Evolutionary conservation across 2,329 filamentous ascomycete species (phyloP).

Genomic region (Trichoderma semiorbis): DNA sequence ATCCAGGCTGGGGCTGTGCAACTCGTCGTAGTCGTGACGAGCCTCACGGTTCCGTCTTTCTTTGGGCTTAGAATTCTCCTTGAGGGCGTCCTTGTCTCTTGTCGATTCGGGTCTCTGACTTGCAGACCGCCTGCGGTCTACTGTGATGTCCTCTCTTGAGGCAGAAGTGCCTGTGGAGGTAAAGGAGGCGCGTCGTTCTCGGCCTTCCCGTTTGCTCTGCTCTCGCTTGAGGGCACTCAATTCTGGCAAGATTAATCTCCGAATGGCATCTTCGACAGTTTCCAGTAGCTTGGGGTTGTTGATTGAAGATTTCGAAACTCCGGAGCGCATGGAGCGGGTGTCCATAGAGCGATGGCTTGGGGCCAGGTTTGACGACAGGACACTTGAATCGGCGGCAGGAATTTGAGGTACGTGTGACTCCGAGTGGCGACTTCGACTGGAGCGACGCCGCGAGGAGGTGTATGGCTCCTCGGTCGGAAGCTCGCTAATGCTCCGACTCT

Average conservation of each 20-base stretch:
- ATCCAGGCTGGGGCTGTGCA: constrained; percentile 46
- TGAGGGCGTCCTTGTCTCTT: constrained; percentile 54
- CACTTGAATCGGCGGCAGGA: constrained; percentile 53
- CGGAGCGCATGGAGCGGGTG: constrained; percentile 50
- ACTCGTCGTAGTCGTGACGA: constrained; percentile 52
- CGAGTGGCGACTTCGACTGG: constrained; percentile 46
- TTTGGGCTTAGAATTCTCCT: constrained; percentile 47
- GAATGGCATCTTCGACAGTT: constrained; percentile 90
- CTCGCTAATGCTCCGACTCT: constrained; percentile 50
- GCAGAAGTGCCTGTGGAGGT: constrained; percentile 53
- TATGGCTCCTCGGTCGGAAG: constrained; percentile 45
- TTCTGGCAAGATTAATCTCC: constrained; percentile 84
- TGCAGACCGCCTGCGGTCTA: constrained; percentile 60
- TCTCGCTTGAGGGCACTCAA: constrained; percentile 88
- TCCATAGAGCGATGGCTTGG: constrained; percentile 55
- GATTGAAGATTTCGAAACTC: constrained; percentile 66
- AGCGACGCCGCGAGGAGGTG: constrained; percentile 45
- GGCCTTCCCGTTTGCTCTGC: constrained; percentile 72
- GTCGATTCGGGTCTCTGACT: constrained; percentile 50
- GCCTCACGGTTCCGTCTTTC: constrained; percentile 51
- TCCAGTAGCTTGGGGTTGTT: constrained; percentile 90
- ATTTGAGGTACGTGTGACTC: constrained; percentile 51
- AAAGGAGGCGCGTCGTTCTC: constrained; percentile 55
- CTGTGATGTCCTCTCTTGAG: constrained; percentile 55
- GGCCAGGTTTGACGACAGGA: constrained; percentile 51